Base-by-base conservation (phyloP, 352 stramenopile genomes). In the Phytophthora palmivora region DNA sequence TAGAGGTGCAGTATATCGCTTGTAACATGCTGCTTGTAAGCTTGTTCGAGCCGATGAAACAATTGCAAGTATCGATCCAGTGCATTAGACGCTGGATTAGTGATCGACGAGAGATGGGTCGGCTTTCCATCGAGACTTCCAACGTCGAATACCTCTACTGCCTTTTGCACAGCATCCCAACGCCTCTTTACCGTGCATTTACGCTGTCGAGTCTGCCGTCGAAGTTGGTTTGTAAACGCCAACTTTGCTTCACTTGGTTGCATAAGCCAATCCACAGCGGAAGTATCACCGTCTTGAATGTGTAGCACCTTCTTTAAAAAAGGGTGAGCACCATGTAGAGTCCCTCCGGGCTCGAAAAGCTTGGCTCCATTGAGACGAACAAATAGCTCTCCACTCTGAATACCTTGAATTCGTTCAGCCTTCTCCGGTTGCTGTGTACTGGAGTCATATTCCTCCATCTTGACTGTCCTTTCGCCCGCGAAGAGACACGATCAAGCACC, bases 321-420 rank as follows among this genome's bases (percentile, higher is more conserved):
- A 6, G 68, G 68, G 1, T 49, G 52, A 6, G 53, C 63, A 5
- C 67, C 55, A 12, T 64, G 36, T 3, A 89, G 58, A 30, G 55
- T 61, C 15, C 67, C 72, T 7, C 64, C 39, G n/a, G 48, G 48
- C 2, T 49, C 38, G 38, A 42, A 69, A 21, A 79, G 69, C 38
- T 19, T 15, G 0, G 44, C n/a, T 5, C 52, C 50, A 32, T 63
- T 66, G 5, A 79, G 21, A 18, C 74, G 78, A 36, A 81, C 71
- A 24, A 82, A 84, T 48, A 88, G 36, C 47, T 87, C 78, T 14
- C 76, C 80, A 33, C 68, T 87, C 22, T 68, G 71, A 10, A 80
- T 53, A 33, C 69, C 56, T 33, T n/a, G 38, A 30, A 46, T 30
- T 36, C 52, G 57, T 49, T 70, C 61, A 21, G 7, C 41, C 24